These are phyloP conservation scores for Ascochyta rabiei DNA, from an alignment of 2,329 filamentous ascomycete genomes.

Conservation along the genomic window DNA sequence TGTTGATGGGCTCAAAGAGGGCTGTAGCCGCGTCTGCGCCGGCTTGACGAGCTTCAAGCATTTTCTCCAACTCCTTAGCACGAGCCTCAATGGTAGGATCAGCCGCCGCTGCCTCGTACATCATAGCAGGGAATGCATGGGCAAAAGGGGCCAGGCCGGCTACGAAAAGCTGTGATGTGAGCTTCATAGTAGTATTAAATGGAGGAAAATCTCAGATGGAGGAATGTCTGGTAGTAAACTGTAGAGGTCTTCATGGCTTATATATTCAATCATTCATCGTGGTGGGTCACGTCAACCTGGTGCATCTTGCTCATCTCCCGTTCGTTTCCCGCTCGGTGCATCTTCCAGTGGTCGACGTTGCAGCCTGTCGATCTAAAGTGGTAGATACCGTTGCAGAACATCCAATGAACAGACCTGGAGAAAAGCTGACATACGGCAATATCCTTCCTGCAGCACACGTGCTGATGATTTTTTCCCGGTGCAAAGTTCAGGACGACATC, in stretches of 20 bases:
- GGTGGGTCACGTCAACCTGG: neutral
- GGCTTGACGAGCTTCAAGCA: conserved; percentile 21
- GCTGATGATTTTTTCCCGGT: conserved; percentile 3
- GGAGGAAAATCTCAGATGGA: neutral
- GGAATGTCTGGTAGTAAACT: neutral
- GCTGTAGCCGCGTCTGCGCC: conserved; percentile 28
- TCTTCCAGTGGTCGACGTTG: neutral
- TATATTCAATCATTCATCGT: neutral
- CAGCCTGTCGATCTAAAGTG: neutral
- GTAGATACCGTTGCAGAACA: neutral
- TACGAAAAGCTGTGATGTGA: conserved; percentile 19
- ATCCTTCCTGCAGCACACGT: neutral
- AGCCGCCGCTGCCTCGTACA: conserved; percentile 27
- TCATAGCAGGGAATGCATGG: conserved; percentile 30
- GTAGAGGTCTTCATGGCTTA: neutral
- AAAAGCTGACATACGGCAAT: neutral
- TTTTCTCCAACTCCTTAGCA: conserved; percentile 21
- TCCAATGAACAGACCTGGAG: conserved; percentile 3
- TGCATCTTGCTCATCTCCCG: neutral
- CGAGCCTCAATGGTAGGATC: conserved; percentile 25
- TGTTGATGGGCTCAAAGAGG: conserved; percentile 28
- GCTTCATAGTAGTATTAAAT: conserved; percentile 20
- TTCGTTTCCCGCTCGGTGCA: neutral
- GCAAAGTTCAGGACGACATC: neutral
- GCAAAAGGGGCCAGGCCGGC: conserved; percentile 17